Evolutionary conservation across 1,284 basidiomycete species (phyloP), one percentile per base, ranked within the genome.

Genomic region (Melampsora americana): DNA sequence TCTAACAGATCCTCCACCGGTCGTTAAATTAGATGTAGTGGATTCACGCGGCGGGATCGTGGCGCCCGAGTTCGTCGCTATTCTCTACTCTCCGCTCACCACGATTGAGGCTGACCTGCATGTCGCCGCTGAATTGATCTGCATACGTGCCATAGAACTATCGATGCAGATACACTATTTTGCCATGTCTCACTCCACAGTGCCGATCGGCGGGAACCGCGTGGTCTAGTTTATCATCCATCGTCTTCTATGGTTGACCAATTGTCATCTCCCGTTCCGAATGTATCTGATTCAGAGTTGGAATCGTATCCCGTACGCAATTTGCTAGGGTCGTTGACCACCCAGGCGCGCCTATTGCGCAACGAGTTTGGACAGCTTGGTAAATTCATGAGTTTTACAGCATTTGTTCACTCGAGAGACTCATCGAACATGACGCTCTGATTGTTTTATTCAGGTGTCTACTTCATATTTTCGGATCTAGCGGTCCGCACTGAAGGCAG

Each of bases 351-450:
- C n/a, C 53, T 56, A 12, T 56, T 56, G 28, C 53, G 53, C 53
- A 56, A 56, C 28, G 53, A 56, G 53, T n/a, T 56, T 56, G 53
- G 53, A 56, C n/a, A 56, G 53, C 53, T 23, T 56, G 53, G 53
- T 56, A 28, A 56, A 56, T 56, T 16, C 39, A 7, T 42, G 11
- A 42, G 39, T 42, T 42, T 42, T 6, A 11, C 11, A 11, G 11
- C 39, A 42, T 42, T 42, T 42, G 5, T 12, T 12, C 5, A 42
- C 39, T 42, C 39, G 6, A 11, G 12, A 9, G 11, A 12, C 39
- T 42, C 39, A 42, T 42, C 11, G 12, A 42, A 6, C 12, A 1
- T 42, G 11, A 42, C 11, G 12, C 39, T 42, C 39, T 9, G n/a
- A n/a, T 42, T 6, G 11, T 42, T 42, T 56, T 28, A 20, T 56